These are phyloP conservation scores for Plasmodium inui DNA, from an alignment of 169 alveolate species.

Conservation along the genomic window DNA sequence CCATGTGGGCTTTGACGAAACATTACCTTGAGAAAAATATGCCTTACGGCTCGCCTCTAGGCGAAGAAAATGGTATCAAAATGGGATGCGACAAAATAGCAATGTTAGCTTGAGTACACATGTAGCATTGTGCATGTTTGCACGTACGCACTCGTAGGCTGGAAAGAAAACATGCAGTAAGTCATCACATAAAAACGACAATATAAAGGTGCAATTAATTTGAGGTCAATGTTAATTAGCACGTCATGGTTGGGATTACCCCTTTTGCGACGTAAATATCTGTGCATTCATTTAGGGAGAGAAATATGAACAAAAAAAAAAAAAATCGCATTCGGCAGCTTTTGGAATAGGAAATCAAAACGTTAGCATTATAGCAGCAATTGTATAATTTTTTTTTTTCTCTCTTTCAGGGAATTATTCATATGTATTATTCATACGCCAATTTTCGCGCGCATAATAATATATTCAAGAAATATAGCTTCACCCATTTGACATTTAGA, in stretches of 20 bases:
- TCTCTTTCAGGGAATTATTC: background rate
- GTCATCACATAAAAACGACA: background rate
- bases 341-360: background rate
- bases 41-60: background rate
- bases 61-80: background rate
- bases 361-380: background rate
- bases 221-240: background rate
- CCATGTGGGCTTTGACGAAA: background rate
- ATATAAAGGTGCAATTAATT: background rate
- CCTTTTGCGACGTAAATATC: background rate
- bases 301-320: constrained; percentile 3
- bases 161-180: background rate
- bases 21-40: background rate
- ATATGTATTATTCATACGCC: background rate
- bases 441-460: background rate
- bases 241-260: background rate
- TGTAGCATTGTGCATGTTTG: background rate
- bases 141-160: background rate
- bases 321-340: background rate
- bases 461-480: background rate
- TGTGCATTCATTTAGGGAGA: background rate
- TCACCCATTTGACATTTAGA: background rate
- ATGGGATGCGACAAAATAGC: background rate
- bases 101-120: background rate
- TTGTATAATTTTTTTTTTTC: background rate